These are phyloP conservation scores for Earliella scabrosa DNA, from an alignment of 1,284 basidiomycete genomes.

Conservation along the genomic window DNA sequence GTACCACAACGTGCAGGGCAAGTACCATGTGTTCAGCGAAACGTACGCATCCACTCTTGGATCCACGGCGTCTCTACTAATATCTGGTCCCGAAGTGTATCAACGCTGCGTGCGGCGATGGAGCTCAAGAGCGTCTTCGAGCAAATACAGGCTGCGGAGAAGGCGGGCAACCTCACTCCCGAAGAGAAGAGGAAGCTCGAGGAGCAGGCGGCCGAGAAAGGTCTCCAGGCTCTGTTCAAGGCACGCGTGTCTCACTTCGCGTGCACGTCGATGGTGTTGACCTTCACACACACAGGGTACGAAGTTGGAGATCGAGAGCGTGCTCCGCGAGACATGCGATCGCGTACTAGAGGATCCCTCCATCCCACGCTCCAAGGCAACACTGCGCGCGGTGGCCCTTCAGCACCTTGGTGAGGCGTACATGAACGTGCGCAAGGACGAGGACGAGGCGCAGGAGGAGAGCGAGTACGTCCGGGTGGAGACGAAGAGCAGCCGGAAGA, in stretches of 20 bases:
- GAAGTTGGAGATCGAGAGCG: constrained; percentile 93
- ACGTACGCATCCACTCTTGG: no score
- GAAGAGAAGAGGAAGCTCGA: constrained; percentile 92
- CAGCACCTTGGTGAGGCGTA: constrained; percentile 85
- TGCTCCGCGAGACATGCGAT: constrained; percentile 94
- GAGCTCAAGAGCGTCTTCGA: constrained; percentile 97
- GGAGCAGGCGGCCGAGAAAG: constrained; percentile 96
- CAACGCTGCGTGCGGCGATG: constrained; percentile 85
- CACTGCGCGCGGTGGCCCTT: constrained; percentile 80
- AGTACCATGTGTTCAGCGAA: constrained; percentile 92
- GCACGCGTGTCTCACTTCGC: constrained; percentile 39
- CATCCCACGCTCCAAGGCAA: constrained; percentile 62
- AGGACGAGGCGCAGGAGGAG: constrained; percentile 56
- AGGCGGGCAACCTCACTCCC: constrained; percentile 81
- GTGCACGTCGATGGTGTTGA: neutral
- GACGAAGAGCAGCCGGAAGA: constrained; percentile 61
- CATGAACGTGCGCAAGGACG: constrained; percentile 70
- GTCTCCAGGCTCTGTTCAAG: constrained; percentile 92
- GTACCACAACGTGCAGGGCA: constrained; percentile 93
- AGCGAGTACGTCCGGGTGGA: constrained; percentile 87
- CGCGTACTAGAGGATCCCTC: constrained; percentile 70
- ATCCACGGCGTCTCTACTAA: no score
- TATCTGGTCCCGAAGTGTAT: no score
- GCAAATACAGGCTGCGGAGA: constrained; percentile 91
- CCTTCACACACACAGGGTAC: constrained; percentile 63